Conservation (phyloP, 768 basidiomycete genomes). For the Coprinopsis strossmayeri region DNA sequence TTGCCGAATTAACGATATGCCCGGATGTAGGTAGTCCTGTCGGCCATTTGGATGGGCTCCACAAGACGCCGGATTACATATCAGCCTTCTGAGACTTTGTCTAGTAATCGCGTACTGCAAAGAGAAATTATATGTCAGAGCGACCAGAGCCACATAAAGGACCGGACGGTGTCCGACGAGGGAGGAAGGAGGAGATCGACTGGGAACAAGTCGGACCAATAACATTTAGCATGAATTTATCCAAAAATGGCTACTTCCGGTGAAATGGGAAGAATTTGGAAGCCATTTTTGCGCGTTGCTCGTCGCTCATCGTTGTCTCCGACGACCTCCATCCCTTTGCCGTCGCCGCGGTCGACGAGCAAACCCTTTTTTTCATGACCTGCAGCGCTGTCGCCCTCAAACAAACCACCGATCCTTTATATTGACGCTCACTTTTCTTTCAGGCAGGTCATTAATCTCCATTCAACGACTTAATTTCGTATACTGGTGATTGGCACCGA, state of each 20-base stretch:
- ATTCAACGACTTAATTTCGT: not conserved
- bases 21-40: no score
- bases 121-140: no score
- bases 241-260: constrained; percentile 2
- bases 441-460: not conserved
- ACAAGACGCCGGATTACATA: no score
- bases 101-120: no score
- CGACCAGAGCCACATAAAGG: no score
- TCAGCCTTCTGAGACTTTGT: no score
- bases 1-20: no score
- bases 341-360: constrained; percentile 28
- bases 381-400: constrained; percentile 15
- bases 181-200: not conserved
- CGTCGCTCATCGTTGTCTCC: constrained; percentile 10
- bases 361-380: constrained; percentile 17
- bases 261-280: not conserved
- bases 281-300: not conserved
- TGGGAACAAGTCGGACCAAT: not conserved
- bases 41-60: not conserved
- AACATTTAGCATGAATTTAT: not conserved
- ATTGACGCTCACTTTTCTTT: constrained; percentile 13
- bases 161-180: no score
- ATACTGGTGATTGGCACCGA: not conserved
- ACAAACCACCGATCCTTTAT: constrained; percentile 10
- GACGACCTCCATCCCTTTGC: constrained; percentile 13